Evolutionary conservation across 495 filamentous ascomycete species (phyloP).

Genomic region (Zalerion maritima): DNA sequence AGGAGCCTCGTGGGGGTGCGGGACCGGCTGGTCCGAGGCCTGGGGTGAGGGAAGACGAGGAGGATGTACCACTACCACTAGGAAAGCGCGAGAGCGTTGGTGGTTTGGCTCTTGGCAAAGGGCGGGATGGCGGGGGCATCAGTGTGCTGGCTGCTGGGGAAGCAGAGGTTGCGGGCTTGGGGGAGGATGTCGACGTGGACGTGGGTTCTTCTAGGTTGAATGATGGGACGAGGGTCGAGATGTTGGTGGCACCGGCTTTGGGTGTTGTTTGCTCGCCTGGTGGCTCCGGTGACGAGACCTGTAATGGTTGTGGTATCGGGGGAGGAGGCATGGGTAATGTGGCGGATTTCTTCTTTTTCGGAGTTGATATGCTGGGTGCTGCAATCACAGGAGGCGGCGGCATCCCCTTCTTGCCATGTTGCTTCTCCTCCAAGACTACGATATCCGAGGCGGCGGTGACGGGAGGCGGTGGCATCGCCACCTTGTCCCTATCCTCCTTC

Average conservation of each 20-base stretch:
- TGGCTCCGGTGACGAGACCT: neutral
- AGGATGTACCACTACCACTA: too few relatives aligned
- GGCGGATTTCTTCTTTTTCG: slow-evolving; percentile 1
- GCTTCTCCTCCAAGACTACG: slow-evolving; percentile 5
- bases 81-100: too few relatives aligned
- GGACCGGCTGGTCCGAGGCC: slow-evolving; percentile 6
- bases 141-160: slow-evolving; percentile 16
- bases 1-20: slow-evolving; percentile 13
- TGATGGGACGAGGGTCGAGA: neutral
- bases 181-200: slow-evolving; percentile 19
- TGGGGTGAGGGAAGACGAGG: slow-evolving; percentile 12
- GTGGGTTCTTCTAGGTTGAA: slow-evolving; percentile 10
- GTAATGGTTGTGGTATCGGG: neutral
- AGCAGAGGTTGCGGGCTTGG: slow-evolving; percentile 22
- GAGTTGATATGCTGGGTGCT: slow-evolving; percentile 2
- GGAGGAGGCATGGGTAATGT: slow-evolving; percentile 1
- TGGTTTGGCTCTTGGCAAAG: slow-evolving; percentile 6
- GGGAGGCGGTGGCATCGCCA: slow-evolving; percentile 8
- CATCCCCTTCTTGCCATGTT: too few relatives aligned
- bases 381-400: slow-evolving; percentile 12
- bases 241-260: neutral
- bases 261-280: neutral
- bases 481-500: slow-evolving; percentile 4
- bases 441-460: slow-evolving; percentile 2
- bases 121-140: slow-evolving; percentile 17